These are phyloP conservation scores for Saccharomyces pastorianus DNA, from an alignment of 1,139 yeast genomes.

Conservation along the genomic window DNA sequence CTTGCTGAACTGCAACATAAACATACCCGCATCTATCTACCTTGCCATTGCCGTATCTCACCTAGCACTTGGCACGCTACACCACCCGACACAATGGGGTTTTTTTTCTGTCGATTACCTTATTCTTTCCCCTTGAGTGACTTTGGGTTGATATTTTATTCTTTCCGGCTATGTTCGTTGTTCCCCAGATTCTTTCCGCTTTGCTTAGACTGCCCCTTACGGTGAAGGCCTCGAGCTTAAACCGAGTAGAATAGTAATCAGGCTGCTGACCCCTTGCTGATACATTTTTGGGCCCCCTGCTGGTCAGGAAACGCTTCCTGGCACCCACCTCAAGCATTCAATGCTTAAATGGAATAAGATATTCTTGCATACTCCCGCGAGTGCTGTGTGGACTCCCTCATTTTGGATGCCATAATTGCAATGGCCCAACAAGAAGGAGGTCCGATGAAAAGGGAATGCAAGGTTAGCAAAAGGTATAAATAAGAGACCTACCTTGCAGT, in stretches of 20 bases:
- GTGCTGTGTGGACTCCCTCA: not conserved
- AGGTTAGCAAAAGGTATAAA: not conserved
- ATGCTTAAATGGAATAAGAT: not conserved
- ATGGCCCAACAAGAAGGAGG: not conserved
- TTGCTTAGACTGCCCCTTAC: not conserved
- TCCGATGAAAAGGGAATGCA: not conserved
- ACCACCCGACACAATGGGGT: not conserved
- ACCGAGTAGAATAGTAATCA: not conserved
- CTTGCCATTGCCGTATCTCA: too few species aligned
- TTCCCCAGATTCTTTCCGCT: conserved; percentile 1
- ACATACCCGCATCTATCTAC: not conserved
- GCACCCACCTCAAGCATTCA: not conserved
- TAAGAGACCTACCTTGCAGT: not conserved
- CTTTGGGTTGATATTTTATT: not conserved
- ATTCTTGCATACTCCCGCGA: not conserved
- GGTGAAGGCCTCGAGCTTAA: conserved; percentile 3
- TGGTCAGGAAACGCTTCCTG: not conserved
- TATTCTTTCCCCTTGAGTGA: not conserved
- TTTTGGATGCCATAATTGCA: not conserved
- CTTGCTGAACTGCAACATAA: not conserved
- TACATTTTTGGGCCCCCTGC: not conserved
- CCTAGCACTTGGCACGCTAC: too few species aligned
- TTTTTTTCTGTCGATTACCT: not conserved
- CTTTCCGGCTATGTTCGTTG: not conserved
- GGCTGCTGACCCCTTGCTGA: not conserved